These are phyloP conservation scores for Arthonia radiata DNA, from an alignment of 495 filamentous ascomycete genomes.

Conservation along the genomic window DNA sequence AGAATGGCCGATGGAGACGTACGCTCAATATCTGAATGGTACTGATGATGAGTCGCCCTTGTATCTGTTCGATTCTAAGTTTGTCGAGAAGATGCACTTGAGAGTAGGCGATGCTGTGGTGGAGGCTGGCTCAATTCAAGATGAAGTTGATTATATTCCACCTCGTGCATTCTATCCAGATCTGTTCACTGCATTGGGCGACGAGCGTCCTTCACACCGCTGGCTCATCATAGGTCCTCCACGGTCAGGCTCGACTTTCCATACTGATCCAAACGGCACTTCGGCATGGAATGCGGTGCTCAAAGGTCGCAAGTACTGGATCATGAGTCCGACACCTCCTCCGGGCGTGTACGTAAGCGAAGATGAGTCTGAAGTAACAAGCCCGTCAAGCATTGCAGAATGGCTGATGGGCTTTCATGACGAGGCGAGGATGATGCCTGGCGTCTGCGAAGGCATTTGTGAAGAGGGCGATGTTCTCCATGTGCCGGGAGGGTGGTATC, in stretches of 20 bases:
- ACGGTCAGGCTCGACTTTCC: conserved; percentile 81
- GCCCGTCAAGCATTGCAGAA: conserved; percentile 83
- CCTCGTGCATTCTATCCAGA: conserved; percentile 76
- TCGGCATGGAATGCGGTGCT: conserved; percentile 91
- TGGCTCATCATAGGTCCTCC: conserved; percentile 89
- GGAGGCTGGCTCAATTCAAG: too few relatives aligned
- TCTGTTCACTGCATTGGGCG: conserved; percentile 58
- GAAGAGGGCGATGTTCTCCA: conserved; percentile 71
- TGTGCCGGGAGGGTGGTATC: conserved; percentile 90
- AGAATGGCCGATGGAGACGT: conserved; percentile 64
- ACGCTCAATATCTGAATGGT: conserved; percentile 63
- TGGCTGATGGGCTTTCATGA: conserved; percentile 81
- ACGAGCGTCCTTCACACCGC: conserved; percentile 60
- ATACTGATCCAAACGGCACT: conserved; percentile 59
- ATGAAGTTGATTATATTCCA: conserved; percentile 41
- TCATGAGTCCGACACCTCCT: conserved; percentile 65
- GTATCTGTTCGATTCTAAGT: conserved; percentile 74
- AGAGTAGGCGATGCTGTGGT: conserved; percentile 20
- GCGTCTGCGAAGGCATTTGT: conserved; percentile 76
- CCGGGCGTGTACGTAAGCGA: conserved; percentile 82
- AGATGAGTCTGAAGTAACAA: conserved; percentile 86
- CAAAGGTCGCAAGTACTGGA: conserved; percentile 89
- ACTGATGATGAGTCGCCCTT: conserved; percentile 71
- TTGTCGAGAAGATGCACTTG: conserved; percentile 69
- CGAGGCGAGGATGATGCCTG: conserved; percentile 53